Conservation (phyloP, 2,329 filamentous ascomycete genomes). For the Fusarium zealandicum region DNA sequence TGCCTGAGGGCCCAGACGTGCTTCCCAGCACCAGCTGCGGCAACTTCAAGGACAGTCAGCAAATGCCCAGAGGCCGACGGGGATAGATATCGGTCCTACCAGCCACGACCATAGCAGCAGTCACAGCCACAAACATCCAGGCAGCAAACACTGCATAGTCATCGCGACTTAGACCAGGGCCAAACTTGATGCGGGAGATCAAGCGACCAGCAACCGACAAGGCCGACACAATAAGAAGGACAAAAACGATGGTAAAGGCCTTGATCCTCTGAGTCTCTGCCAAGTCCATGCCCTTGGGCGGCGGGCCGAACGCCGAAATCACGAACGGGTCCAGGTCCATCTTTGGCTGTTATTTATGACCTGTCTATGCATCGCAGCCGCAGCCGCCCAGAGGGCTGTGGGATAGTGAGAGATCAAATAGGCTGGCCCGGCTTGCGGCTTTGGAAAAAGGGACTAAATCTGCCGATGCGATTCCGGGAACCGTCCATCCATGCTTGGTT, state of each 20-base stretch:
- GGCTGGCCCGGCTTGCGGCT: no score
- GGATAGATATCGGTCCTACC: neutral
- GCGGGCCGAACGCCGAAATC: neutral
- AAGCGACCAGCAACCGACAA: neutral
- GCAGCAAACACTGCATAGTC: neutral
- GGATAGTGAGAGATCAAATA: no score
- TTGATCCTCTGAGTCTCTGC: neutral
- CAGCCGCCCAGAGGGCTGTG: no score
- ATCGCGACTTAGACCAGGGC: neutral
- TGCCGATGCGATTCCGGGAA: no score
- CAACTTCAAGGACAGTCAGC: neutral
- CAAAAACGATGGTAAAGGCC: neutral
- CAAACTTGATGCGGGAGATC: neutral
- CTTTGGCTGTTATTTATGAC: no score
- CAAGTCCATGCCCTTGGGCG: neutral
- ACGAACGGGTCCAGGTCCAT: neutral
- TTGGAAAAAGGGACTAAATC: no score
- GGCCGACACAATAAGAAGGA: neutral
- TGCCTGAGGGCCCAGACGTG: neutral
- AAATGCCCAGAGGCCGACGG: neutral
- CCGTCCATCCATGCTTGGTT: no score
- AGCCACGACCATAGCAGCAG: neutral
- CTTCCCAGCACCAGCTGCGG: neutral
- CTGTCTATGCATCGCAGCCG: no score
- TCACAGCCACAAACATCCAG: neutral